Evolutionary conservation across 2,329 filamentous ascomycete genomes (phyloP).

Genomic region (Canariomyces notabilis): DNA sequence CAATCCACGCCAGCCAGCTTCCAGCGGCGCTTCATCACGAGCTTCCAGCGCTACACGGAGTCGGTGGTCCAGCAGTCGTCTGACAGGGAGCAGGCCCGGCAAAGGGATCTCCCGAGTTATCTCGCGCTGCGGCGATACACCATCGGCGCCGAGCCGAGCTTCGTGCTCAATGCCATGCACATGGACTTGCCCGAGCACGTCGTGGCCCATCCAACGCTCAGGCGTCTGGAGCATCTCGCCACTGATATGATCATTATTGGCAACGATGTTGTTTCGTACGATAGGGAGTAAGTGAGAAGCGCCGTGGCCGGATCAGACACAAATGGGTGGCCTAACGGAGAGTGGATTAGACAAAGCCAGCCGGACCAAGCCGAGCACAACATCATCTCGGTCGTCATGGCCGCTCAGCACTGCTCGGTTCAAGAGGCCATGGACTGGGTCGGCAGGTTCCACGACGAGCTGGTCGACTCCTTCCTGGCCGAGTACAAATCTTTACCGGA

Average conservation of each 20-base stretch:
- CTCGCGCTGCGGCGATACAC: slow-evolving; percentile 25
- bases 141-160: slow-evolving; percentile 24
- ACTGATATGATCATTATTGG: slow-evolving; percentile 26
- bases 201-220: slow-evolving; percentile 19
- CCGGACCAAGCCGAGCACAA: slow-evolving; percentile 30
- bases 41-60: slow-evolving; percentile 25
- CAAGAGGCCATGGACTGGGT: not conserved
- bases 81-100: slow-evolving; percentile 17
- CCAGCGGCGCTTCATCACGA: slow-evolving; percentile 23
- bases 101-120: slow-evolving; percentile 24
- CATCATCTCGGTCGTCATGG: slow-evolving; percentile 28
- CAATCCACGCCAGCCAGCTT: slow-evolving; percentile 19
- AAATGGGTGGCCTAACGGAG: not conserved
- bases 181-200: slow-evolving; percentile 24
- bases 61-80: slow-evolving; percentile 24
- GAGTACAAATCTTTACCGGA: not conserved
- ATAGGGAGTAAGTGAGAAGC: slow-evolving; percentile 25
- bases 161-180: slow-evolving; percentile 24
- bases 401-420: not conserved
- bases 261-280: slow-evolving; percentile 30
- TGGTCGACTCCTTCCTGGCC: not conserved
- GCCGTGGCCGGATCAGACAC: no score
- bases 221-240: slow-evolving; percentile 18
- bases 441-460: not conserved
- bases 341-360: slow-evolving; percentile 13